Base-by-base conservation (phyloP, 179 eudicot species). In the Heliamphora pulchella region DNA sequence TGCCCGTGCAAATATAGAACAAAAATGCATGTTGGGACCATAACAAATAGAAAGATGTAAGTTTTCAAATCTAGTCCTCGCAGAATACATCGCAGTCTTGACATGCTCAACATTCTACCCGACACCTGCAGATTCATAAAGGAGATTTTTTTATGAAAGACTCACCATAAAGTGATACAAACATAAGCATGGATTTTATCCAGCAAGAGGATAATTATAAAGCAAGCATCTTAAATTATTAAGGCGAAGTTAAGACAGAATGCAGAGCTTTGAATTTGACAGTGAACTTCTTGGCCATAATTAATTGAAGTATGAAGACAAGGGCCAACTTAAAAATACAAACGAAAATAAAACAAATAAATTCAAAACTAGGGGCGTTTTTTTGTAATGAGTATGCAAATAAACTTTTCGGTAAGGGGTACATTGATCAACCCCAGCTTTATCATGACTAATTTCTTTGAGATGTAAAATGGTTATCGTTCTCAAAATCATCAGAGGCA, bases 11-110 rank as follows among this genome's bases (percentile, higher is more conserved):
- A 11, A 67, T 87, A 87, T 48, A 81, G 70, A 41, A 51, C 73
- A 15, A 78, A 77, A 46, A 84, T 31, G 67, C 78, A 79, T 13
- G 83, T 70, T 9, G 90, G 90, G 57, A 82, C 53, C 57, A 87
- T 6, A 59, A 87, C 61, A 39, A 86, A 80, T 9, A 87, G 79
- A 69, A 87, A 78, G 72, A 87, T 80, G 6, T 51, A 48, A 11
- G 84, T 65, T 81, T 87, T 87, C 57, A 87, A 80, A 76, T 87
- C 88, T 18, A 87, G 72, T 47, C 90, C 90, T 7, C 84, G 82
- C 39, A 87, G 75, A 44, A 87, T 22, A 31, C 90, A 87, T 77
- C 80, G 82, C 69, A 87, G 62, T 77, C 90, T 84, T 1, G 83
- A 65, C 84, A 87, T 80, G 82, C 83, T 80, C 80, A 80, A 68